Evolutionary conservation across 495 filamentous ascomycete genomes (phyloP).

Genomic region (Xylona heveae): DNA sequence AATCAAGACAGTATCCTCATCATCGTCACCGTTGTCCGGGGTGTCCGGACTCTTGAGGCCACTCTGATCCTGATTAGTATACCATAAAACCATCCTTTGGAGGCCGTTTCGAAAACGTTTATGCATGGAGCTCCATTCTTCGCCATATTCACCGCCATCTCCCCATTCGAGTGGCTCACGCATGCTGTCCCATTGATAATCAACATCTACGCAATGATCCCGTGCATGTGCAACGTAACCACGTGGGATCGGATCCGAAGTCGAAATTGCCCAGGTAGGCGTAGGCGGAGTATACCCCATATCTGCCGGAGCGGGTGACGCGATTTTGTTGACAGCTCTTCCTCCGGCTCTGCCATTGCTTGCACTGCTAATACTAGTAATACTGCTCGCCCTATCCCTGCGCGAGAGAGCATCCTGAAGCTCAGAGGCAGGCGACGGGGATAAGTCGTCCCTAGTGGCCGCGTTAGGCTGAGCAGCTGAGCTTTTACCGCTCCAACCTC

Average conservation of each 20-base stretch:
- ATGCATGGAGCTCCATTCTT: constrained; percentile 94
- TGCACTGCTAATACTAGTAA: no score
- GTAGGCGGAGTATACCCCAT: constrained; percentile 47
- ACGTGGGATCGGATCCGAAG: constrained; percentile 55
- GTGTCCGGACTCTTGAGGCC: neutral
- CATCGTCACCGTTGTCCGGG: constrained; percentile 27
- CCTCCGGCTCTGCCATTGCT: neutral
- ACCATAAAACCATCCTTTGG: constrained; percentile 61
- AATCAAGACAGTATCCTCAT: constrained; percentile 61
- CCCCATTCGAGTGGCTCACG: constrained; percentile 56
- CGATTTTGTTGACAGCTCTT: neutral
- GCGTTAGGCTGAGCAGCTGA: no score
- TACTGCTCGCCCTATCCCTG: no score
- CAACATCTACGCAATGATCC: constrained; percentile 65
- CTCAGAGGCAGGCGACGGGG: no score
- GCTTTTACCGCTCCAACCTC: no score
- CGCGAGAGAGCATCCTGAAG: no score
- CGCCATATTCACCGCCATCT: constrained; percentile 65
- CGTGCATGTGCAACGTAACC: constrained; percentile 88
- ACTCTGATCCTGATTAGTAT: constrained; percentile 33
- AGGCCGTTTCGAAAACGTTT: constrained; percentile 62
- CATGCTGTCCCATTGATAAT: constrained; percentile 92
- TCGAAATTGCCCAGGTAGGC: constrained; percentile 66
- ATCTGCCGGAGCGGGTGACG: constrained; percentile 1
- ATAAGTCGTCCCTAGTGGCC: no score